Conservation (phyloP, 148 eudicot species). For the Cornus kousa region DNA sequence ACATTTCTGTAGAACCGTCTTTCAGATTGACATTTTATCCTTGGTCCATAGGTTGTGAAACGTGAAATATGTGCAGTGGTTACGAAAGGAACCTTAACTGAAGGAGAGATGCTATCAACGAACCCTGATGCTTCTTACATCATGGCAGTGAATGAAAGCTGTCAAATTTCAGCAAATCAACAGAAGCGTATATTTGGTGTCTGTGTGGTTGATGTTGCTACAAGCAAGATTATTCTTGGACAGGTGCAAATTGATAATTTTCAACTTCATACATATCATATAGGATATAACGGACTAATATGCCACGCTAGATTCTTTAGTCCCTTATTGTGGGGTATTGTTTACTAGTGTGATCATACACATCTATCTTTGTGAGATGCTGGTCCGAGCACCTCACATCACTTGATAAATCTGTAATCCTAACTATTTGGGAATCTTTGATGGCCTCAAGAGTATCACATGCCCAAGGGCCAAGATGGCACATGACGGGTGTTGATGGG, state of each 20-base stretch:
- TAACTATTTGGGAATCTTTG: background rate
- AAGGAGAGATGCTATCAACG: slow-evolving; percentile 75
- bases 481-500: too few relatives aligned
- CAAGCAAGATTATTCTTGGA: slow-evolving; percentile 85
- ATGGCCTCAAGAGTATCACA: background rate
- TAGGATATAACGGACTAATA: background rate
- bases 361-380: too few relatives aligned
- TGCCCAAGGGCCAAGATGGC: too few relatives aligned
- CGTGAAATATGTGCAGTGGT: slow-evolving; percentile 96
- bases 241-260: slow-evolving; percentile 48
- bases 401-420: too few relatives aligned
- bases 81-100: slow-evolving; percentile 93
- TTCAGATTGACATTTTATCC: background rate
- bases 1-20: background rate
- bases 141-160: slow-evolving; percentile 71
- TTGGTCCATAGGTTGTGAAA: slow-evolving; percentile 67
- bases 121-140: slow-evolving; percentile 91
- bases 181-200: slow-evolving; percentile 62
- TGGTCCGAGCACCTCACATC: too few relatives aligned
- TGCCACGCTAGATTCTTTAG: background rate
- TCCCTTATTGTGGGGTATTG: background rate
- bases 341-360: too few relatives aligned
- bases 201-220: slow-evolving; percentile 80
- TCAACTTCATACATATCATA: background rate
- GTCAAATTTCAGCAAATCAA: slow-evolving; percentile 32